A percentile compares a stretch with the other conserved stretches of the same genome.
phyloP scores from a whole-genome alignment of 2,329 filamentous ascomycete species.

The Colletotrichum siamense region DNA sequence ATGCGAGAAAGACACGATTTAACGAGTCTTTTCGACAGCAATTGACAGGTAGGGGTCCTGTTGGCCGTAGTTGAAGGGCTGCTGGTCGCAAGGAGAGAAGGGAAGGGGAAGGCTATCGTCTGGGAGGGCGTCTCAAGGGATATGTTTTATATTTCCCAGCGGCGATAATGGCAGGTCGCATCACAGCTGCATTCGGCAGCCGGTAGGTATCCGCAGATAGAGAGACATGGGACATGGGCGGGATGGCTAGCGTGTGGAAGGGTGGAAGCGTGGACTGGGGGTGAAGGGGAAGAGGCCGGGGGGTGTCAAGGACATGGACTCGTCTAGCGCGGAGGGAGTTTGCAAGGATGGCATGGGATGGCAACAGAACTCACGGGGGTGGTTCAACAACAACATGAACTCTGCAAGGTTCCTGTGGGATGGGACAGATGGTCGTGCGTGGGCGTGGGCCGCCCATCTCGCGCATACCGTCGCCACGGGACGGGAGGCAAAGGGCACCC shows the following conservation, averaged over 20 bases:
- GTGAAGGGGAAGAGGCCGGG: not conserved
- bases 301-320: conserved; percentile 15
- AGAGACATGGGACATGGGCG: not conserved
- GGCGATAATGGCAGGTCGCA: conserved; percentile 1
- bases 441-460: not conserved
- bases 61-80: conserved; percentile 11
- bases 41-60: conserved; percentile 1
- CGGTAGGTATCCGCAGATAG: conserved; percentile 16
- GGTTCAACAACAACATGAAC: not conserved
- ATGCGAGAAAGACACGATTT: conserved; percentile 15
- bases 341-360: not conserved
- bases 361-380: not conserved
- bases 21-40: conserved; percentile 21
- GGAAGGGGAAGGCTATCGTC: not conserved
- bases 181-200: conserved; percentile 18
- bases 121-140: not conserved
- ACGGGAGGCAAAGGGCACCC: not conserved
- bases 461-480: conserved; percentile 12
- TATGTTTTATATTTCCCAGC: conserved; percentile 16
- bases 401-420: conserved; percentile 1
- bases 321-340: not conserved
- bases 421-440: not conserved
- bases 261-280: not conserved
- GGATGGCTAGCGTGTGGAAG: conserved; percentile 3
- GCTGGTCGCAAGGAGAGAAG: not conserved